phyloP scores from a whole-genome alignment of 2,329 filamentous ascomycete species.

The Talaromyces rugulosus region DNA sequence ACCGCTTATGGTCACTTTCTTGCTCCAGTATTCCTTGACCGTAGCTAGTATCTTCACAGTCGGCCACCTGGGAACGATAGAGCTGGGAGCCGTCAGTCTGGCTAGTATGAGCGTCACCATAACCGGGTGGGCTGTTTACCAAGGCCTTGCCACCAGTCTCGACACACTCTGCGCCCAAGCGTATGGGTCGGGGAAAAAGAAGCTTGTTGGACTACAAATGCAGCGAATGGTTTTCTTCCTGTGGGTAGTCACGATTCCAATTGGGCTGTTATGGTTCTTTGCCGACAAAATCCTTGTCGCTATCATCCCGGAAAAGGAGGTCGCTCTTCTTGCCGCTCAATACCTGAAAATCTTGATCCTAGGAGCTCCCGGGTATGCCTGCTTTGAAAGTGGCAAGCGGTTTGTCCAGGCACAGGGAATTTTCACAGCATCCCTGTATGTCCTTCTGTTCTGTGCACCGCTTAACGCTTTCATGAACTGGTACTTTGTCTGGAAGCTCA shows the following conservation, averaged over 20 bases:
- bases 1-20: conserved; percentile 68
- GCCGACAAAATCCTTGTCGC: conserved; percentile 60
- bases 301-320: conserved; percentile 68
- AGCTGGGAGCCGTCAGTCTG: conserved; percentile 63
- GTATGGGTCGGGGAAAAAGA: conserved; percentile 84
- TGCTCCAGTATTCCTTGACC: conserved; percentile 81
- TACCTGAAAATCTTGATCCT: conserved; percentile 68
- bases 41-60: conserved; percentile 76
- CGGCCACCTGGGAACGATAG: conserved; percentile 67
- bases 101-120: conserved; percentile 78
- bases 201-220: conserved; percentile 78
- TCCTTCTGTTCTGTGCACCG: conserved; percentile 76
- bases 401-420: conserved; percentile 83
- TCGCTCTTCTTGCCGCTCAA: conserved; percentile 65
- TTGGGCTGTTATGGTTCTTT: conserved; percentile 66
- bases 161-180: conserved; percentile 93
- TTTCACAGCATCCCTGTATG: conserved; percentile 79
- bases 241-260: conserved; percentile 66
- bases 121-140: conserved; percentile 70
- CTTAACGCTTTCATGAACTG: conserved; percentile 78
- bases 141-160: conserved; percentile 81
- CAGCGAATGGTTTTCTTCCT: conserved; percentile 79
- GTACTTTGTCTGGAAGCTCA: conserved; percentile 68
- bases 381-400: conserved; percentile 76
- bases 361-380: conserved; percentile 70